Conservation (phyloP, 2,329 filamentous ascomycete genomes). For the Fusarium lateritium region DNA sequence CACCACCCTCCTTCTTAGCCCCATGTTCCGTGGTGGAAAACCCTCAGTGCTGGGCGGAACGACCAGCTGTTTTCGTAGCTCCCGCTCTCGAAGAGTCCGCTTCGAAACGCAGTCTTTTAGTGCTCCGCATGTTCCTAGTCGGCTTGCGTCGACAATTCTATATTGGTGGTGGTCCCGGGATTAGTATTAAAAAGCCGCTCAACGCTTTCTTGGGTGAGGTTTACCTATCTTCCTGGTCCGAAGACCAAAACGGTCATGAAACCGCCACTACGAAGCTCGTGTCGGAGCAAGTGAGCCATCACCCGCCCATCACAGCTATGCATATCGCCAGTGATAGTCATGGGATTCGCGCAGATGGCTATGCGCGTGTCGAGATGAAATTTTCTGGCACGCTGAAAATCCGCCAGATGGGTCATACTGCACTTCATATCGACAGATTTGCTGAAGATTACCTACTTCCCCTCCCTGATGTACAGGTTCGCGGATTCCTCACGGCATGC, state of each 20-base stretch:
- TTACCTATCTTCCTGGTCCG: constrained; percentile 59
- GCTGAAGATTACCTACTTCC: constrained; percentile 65
- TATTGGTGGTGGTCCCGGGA: constrained; percentile 59
- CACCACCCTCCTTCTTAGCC: constrained; percentile 64
- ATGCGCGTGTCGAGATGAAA: constrained; percentile 66
- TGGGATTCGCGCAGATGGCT: constrained; percentile 65
- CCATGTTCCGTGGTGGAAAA: constrained; percentile 65
- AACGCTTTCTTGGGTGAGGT: constrained; percentile 67
- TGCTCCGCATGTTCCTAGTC: constrained; percentile 63
- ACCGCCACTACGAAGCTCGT: constrained; percentile 51
- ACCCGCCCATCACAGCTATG: constrained; percentile 67
- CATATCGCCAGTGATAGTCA: constrained; percentile 60
- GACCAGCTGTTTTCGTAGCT: constrained; percentile 62
- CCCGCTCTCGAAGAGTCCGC: constrained; percentile 61
- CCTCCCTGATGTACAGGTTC: constrained; percentile 63
- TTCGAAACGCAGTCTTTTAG: constrained; percentile 60
- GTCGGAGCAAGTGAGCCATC: constrained; percentile 65
- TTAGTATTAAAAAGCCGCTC: constrained; percentile 66
- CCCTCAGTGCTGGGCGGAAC: constrained; percentile 65
- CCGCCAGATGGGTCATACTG: constrained; percentile 65
- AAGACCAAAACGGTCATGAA: constrained; percentile 29
- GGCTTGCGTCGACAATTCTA: constrained; percentile 64
- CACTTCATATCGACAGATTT: constrained; percentile 62
- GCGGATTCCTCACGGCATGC: constrained; percentile 62
- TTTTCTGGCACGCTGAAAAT: constrained; percentile 65